Conservation (phyloP, 192 early-diverging fungal genomes). For the Coemansia sp. region DNA sequence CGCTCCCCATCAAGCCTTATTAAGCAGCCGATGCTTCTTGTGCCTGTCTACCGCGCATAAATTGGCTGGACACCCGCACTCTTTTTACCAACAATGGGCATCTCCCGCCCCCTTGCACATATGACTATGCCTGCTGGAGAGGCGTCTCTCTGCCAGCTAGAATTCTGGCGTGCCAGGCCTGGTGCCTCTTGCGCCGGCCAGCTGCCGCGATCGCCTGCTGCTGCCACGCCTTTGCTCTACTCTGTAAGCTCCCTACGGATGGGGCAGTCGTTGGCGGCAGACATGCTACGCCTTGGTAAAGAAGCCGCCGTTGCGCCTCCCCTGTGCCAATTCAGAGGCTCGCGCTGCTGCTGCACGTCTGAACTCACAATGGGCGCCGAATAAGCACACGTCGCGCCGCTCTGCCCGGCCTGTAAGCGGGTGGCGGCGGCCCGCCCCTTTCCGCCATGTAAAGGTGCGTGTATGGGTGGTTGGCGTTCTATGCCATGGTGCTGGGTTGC, state of each 20-base stretch:
- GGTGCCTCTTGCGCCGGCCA: no score
- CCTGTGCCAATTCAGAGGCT: slow-evolving; percentile 1
- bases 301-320: no score
- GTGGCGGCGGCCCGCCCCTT: not conserved
- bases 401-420: not conserved
- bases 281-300: no score
- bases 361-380: slow-evolving; percentile 1
- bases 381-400: not conserved
- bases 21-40: slow-evolving; percentile 1
- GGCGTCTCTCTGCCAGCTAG: no score
- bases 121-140: slow-evolving; percentile 2
- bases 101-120: not conserved
- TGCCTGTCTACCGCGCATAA: slow-evolving; percentile 1
- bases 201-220: no score
- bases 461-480: not conserved
- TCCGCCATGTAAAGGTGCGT: not conserved
- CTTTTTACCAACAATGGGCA: slow-evolving; percentile 1
- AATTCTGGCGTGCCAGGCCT: no score
- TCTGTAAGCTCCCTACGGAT: no score
- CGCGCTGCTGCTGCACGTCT: slow-evolving; percentile 2
- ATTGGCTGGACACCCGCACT: slow-evolving; percentile 1
- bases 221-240: no score
- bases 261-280: no score
- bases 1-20: slow-evolving; percentile 4
- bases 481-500: not conserved